Evolutionary conservation across 345 rosid genomes (phyloP), one percentile per base, ranked within the genome.

Genomic region (Bruguiera sexangula): DNA sequence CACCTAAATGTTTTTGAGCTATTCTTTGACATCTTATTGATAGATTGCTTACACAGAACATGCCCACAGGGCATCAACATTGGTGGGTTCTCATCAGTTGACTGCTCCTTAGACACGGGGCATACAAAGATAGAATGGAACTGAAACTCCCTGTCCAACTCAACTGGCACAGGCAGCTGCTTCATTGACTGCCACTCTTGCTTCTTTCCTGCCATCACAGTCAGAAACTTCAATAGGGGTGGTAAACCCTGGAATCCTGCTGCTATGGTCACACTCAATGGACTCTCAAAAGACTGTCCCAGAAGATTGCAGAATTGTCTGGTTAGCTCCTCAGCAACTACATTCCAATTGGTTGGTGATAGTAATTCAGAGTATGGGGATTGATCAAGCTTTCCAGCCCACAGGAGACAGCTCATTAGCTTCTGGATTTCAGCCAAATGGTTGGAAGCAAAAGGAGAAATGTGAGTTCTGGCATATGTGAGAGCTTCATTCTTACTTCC

Each of bases 11-110:
- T 34, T 69, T 74, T 74, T 13, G 89, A 52, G 64, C 73, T 60
- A 70, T 84, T 83, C 80, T 81, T 85, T 32, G 85, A 75, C 78
- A 89, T 83, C 81, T 76, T 86, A 46, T 66, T 76, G 64, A 88
- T 74, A 5, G 96, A 82, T 60, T 86, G 78, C 79, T 79, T 82
- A 82, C 89, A 82, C 31, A 87, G 83, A 32, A 88, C 96, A 46
- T 90, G 96, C 21, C 86, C 82, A 21, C 96, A 88, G 5, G 87
- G 22, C 86, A 90, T 79, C 87, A 90, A 63, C 88, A 89, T 86
- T 2, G 91, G 90, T 0, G 91, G 96, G 70, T 90, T 90, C 0
- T 82, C 89, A 4, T 82, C 83, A 0, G 80, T 82, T 6, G 91
- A 81, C 76, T 85, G 83, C 63, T 90, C 93, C 82, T 85, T 90